Conservation (phyloP, 177 flowering plant genomes). For the Vitis hybrid region DNA sequence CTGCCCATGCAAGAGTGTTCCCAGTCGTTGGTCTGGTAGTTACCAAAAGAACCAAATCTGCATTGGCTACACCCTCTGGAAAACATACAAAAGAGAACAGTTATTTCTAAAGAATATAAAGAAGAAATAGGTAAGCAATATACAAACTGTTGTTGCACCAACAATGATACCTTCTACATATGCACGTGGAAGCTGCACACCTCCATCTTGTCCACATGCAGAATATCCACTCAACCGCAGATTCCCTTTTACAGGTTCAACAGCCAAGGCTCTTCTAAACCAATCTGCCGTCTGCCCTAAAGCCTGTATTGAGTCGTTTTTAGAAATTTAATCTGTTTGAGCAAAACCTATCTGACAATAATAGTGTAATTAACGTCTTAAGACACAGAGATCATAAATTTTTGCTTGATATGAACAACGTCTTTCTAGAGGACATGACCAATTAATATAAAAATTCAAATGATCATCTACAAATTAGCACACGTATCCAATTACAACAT, state of each 20-base stretch:
- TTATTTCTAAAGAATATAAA: constrained; percentile 3
- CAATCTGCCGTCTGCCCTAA: constrained; percentile 93
- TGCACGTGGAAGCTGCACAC: constrained; percentile 95
- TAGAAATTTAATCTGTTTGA: constrained; percentile 2
- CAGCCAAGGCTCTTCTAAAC: constrained; percentile 91
- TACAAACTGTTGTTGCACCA: not conserved
- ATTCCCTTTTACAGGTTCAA: constrained; percentile 96
- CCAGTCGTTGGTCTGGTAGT: constrained; percentile 98
- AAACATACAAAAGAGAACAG: constrained; percentile 7
- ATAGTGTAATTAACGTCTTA: not conserved
- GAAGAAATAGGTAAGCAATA: too few relatives aligned
- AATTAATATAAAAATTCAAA: too few relatives aligned
- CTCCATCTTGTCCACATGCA: constrained; percentile 99
- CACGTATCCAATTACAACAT: too few relatives aligned
- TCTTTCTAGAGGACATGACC: too few relatives aligned
- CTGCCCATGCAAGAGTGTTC: constrained; percentile 98
- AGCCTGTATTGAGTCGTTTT: constrained; percentile 55
- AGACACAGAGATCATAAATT: not conserved
- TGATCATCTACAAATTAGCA: too few relatives aligned
- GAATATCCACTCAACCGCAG: constrained; percentile 96
- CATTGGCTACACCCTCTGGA: constrained; percentile 84
- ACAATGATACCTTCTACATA: constrained; percentile 82
- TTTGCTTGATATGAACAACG: too few relatives aligned
- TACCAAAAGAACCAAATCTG: constrained; percentile 92
- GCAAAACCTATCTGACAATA: too few relatives aligned